phyloP scores from a whole-genome alignment of 2,329 filamentous ascomycete species.

The Xylariomycetidae sp. region DNA sequence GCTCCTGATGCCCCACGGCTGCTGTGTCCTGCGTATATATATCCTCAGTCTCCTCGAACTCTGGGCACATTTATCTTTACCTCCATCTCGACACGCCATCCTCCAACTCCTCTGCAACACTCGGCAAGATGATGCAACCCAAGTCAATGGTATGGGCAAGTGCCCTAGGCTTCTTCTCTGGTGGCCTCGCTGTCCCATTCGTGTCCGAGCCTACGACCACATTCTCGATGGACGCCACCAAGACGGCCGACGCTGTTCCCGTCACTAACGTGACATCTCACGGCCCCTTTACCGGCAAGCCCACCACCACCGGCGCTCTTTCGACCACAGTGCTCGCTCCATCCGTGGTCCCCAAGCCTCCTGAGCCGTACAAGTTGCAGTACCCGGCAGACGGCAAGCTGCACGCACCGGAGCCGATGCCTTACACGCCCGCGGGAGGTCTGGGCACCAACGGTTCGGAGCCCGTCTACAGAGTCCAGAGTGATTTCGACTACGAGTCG shows the following conservation, averaged over 20 bases:
- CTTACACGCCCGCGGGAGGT: slow-evolving; percentile 69
- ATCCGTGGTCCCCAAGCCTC: slow-evolving; percentile 53
- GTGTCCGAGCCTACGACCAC: slow-evolving; percentile 32
- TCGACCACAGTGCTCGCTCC: slow-evolving; percentile 52
- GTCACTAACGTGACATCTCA: slow-evolving; percentile 60
- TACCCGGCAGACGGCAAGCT: slow-evolving; percentile 70
- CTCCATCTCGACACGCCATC: too few species aligned
- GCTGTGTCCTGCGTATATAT: too few species aligned
- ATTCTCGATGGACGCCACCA: slow-evolving; percentile 22
- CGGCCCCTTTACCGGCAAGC: slow-evolving; percentile 61
- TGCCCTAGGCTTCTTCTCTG: slow-evolving; percentile 13
- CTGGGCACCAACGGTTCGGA: slow-evolving; percentile 72
- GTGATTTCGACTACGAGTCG: slow-evolving; percentile 80
- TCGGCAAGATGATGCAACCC: slow-evolving; percentile 13
- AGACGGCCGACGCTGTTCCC: slow-evolving; percentile 23
- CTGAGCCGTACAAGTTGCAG: slow-evolving; percentile 57
- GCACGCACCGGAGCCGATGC: slow-evolving; percentile 62
- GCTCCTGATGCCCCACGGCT: too few species aligned
- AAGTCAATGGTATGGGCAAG: slow-evolving; percentile 5
- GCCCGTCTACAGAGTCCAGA: slow-evolving; percentile 72
- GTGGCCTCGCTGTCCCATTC: slow-evolving; percentile 27
- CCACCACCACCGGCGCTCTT: slow-evolving; percentile 67
- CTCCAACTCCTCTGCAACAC: too few species aligned
- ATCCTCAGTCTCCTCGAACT: too few species aligned
- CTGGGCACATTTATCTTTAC: too few species aligned